Percentiles rank a stretch among this genome's conserved stretches.
Evolutionary conservation across 176 grass and related monocot species (phyloP).

Genomic region (Poa pratensis): DNA sequence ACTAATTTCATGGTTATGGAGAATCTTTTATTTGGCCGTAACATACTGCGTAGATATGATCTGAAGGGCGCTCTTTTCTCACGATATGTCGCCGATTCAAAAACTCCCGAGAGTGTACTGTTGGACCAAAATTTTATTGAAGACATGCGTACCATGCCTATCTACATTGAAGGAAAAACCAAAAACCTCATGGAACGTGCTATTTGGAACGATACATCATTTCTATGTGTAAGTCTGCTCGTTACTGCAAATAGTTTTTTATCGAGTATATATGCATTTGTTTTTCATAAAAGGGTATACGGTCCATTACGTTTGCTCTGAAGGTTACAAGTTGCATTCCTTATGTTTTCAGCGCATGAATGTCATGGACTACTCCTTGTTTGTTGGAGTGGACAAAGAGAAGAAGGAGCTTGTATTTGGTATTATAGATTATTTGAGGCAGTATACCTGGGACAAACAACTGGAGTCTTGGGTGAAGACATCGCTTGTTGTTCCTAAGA

Average conservation of each 20-base stretch:
- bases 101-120: conserved; percentile 57
- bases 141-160: conserved; percentile 77
- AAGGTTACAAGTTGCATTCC: conserved; percentile 27
- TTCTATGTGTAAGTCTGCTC: conserved; percentile 76
- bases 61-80: conserved; percentile 88
- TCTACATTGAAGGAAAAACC: conserved; percentile 78
- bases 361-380: conserved; percentile 93
- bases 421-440: conserved; percentile 93
- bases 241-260: conserved; percentile 29
- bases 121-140: conserved; percentile 97
- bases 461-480: conserved; percentile 90
- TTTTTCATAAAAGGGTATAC: background rate
- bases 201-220: conserved; percentile 91
- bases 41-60: conserved; percentile 76
- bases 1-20: conserved; percentile 96
- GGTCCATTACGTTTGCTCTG: conserved; percentile 15
- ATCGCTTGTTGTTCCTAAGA: conserved; percentile 83
- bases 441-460: conserved; percentile 96
- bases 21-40: conserved; percentile 87
- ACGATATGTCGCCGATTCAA: conserved; percentile 61
- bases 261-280: conserved; percentile 21
- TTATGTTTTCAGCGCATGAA: conserved; percentile 70
- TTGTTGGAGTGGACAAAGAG: conserved; percentile 87
- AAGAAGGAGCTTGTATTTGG: conserved; percentile 80
- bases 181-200: conserved; percentile 82